Percentiles rank a stretch among this genome's conserved stretches.
phyloP scores from a whole-genome alignment of 1,284 basidiomycete genomes.

The Schizopora paradoxa region DNA sequence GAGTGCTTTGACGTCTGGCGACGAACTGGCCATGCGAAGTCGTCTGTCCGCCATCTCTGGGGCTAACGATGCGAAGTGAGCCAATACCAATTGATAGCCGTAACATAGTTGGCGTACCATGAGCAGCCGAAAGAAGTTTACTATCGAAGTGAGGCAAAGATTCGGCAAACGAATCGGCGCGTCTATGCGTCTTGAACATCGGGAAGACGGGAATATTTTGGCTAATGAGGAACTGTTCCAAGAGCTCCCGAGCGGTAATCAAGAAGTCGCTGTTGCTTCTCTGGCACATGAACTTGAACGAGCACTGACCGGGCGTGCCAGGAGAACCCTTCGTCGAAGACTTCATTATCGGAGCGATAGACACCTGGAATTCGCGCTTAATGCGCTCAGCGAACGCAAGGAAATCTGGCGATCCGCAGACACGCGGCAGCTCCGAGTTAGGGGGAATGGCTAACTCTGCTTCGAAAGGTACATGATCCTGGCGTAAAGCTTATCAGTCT shows the following conservation, averaged over 20 bases:
- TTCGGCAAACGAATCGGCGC: slow-evolving; percentile 90
- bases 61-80: background rate
- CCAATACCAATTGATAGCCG: too few relatives aligned
- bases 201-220: slow-evolving; percentile 79
- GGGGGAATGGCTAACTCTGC: slow-evolving; percentile 91
- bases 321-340: slow-evolving; percentile 32
- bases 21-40: slow-evolving; percentile 79
- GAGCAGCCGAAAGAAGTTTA: slow-evolving; percentile 80
- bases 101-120: slow-evolving; percentile 43
- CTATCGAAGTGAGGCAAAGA: slow-evolving; percentile 97
- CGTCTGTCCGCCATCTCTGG: slow-evolving; percentile 55
- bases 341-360: slow-evolving; percentile 75
- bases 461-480: slow-evolving; percentile 97
- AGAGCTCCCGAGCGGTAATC: slow-evolving; percentile 82
- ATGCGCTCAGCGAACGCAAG: slow-evolving; percentile 78
- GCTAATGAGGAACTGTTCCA: slow-evolving; percentile 87
- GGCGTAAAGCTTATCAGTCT: slow-evolving; percentile 19
- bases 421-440: slow-evolving; percentile 68
- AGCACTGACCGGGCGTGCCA: slow-evolving; percentile 62
- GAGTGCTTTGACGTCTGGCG: slow-evolving; percentile 92
- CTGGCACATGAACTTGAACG: slow-evolving; percentile 94
- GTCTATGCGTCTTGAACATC: slow-evolving; percentile 67
- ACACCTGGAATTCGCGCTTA: slow-evolving; percentile 91
- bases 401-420: slow-evolving; percentile 79
- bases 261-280: slow-evolving; percentile 92